Base-by-base conservation (phyloP, 768 basidiomycete genomes). In the Amanita rimosa region DNA sequence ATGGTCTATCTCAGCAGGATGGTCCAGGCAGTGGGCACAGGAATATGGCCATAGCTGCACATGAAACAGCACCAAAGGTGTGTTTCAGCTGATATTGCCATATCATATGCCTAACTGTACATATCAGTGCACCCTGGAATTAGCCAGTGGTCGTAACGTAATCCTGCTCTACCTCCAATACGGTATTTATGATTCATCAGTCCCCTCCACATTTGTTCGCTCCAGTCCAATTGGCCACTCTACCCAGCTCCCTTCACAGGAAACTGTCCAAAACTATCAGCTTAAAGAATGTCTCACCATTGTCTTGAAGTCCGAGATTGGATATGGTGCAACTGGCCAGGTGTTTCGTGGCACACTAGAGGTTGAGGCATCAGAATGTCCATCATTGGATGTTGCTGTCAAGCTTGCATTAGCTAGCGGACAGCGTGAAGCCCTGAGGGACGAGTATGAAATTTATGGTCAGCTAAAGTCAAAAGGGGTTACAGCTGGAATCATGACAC, bases 391-490 rank as follows among this genome's bases (percentile, higher is more conserved):
- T 26, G 26, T 26, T 26, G 26, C 26, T 26, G 26, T 26, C 26
- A 26, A 26, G 26, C 26, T 26, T 26, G 26, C 26, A 6, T 26
- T 26, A 6, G 26, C 4, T 26, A 26, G 26, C 7, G 26, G 7
- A 26, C 26, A 38, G 37, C 4, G 37, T 22, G 40, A 51, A 44
- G 44, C 55, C 29, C 48, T 56, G 10, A 50, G 51, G 55, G 34
- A 48, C 38, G 55, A 56, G 42, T 54, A 26, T 43, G 38, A 52
- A 19, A 50, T 53, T 19, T 56, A 54, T 56, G 31, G 36, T 33
- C 40, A 44, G 41, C 29, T 56, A 48, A 50, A 19, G 55, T n/a
- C 44, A 33, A 39, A 34, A 31, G 53, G 53, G 26, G 6, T 26
- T 26, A 26, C 3, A 6, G 6, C 3, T 6, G 26, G 26, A 26